These are phyloP conservation scores for Xylaria scruposa DNA, from an alignment of 495 filamentous ascomycete species.

Conservation along the genomic window DNA sequence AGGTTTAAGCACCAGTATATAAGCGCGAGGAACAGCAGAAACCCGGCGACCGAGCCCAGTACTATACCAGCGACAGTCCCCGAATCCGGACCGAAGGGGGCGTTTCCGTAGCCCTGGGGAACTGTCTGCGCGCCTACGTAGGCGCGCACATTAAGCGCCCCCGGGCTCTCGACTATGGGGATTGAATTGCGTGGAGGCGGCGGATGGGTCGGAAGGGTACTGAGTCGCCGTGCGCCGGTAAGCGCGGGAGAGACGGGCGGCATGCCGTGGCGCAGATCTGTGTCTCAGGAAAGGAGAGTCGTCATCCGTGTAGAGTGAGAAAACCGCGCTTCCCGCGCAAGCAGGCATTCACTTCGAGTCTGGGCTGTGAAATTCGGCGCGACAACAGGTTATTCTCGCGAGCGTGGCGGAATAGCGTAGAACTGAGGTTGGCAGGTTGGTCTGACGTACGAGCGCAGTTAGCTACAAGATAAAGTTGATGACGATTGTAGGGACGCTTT, in stretches of 20 bases:
- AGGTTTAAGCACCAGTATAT: slow-evolving; percentile 71
- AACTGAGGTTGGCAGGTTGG: neutral
- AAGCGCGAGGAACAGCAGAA: slow-evolving; percentile 77
- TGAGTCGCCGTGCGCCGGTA: neutral
- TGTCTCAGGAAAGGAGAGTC: neutral
- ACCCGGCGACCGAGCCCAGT: slow-evolving; percentile 81
- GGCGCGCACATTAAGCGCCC: slow-evolving; percentile 29
- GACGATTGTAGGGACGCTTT: neutral
- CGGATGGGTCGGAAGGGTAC: neutral
- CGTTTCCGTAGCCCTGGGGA: slow-evolving; percentile 71
- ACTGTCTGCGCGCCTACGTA: slow-evolving; percentile 51
- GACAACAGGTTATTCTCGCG: neutral
- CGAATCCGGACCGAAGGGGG: slow-evolving; percentile 64
- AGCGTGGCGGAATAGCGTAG: neutral
- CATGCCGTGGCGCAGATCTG: slow-evolving; percentile 17
- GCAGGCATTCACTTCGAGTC: neutral
- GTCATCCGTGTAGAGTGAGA: neutral
- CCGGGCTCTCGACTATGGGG: neutral
- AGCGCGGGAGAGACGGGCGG: slow-evolving; percentile 6
- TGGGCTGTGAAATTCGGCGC: neutral
- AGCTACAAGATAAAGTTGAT: neutral
- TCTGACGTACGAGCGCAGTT: neutral
- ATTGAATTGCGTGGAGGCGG: neutral
- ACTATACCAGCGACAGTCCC: slow-evolving; percentile 85
- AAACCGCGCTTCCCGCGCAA: neutral